Conservation (phyloP, 2,329 filamentous ascomycete genomes). For the Alternaria solani region DNA sequence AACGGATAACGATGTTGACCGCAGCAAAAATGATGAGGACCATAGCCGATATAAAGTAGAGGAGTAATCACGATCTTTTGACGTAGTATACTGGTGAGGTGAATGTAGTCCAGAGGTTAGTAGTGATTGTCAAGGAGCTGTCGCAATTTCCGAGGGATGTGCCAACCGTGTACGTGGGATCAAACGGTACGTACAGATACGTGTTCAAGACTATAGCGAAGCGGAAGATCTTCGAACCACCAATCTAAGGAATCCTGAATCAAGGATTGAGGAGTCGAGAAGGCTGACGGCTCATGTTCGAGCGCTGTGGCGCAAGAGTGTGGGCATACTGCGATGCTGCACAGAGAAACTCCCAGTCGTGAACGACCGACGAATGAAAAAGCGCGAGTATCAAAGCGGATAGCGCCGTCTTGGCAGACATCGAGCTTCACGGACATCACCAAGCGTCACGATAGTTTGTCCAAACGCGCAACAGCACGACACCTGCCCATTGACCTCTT, state of each 20-base stretch:
- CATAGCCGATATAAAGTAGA: not conserved
- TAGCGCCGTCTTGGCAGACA: slow-evolving; percentile 33
- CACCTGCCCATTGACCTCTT: slow-evolving; percentile 34
- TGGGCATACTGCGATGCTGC: not conserved
- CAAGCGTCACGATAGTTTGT: slow-evolving; percentile 31
- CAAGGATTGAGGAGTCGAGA: not conserved
- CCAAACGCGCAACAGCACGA: slow-evolving; percentile 27
- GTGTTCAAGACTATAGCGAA: not conserved
- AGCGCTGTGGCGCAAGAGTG: not conserved
- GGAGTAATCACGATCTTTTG: not conserved
- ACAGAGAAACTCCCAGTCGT: not conserved
- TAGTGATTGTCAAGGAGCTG: not conserved
- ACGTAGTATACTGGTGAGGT: not conserved
- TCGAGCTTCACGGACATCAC: slow-evolving; percentile 38
- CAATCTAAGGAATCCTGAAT: not conserved
- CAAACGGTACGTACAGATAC: not conserved
- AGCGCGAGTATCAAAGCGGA: slow-evolving; percentile 25
- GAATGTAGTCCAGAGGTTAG: not conserved
- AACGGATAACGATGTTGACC: not conserved
- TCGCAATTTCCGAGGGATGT: not conserved
- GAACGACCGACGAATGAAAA: slow-evolving; percentile 22
- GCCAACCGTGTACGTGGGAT: not conserved
- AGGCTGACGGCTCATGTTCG: not conserved
- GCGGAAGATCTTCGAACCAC: not conserved
- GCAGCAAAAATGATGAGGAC: not conserved